phyloP scores from a whole-genome alignment of 257 asterid genomes.

The Solanum raphanifolium region DNA sequence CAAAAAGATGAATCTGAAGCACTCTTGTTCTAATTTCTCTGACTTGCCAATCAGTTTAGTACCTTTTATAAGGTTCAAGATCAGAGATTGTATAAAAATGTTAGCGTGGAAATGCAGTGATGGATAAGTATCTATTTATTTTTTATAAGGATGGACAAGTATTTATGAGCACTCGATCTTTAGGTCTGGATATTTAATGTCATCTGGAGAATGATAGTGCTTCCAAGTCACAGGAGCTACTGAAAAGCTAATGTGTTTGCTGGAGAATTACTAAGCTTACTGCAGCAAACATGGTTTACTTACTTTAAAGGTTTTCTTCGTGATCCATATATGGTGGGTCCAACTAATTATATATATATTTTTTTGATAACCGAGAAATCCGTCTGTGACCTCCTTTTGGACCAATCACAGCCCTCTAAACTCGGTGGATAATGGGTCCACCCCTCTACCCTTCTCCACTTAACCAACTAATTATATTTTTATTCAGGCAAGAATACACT shows the following conservation, averaged over 20 bases:
- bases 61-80: not conserved
- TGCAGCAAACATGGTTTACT: not conserved
- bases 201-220: not conserved
- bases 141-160: not conserved
- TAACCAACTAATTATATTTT: not conserved
- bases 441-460: too few relatives aligned
- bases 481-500: not conserved
- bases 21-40: not conserved
- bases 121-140: not conserved
- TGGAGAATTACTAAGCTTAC: not conserved
- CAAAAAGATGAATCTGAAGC: not conserved
- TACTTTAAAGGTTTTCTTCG: not conserved
- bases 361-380: too few relatives aligned
- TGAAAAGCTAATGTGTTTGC: not conserved
- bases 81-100: not conserved
- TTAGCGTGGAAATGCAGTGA: not conserved
- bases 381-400: too few relatives aligned
- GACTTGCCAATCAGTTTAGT: not conserved
- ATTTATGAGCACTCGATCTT: not conserved
- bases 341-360: not conserved
- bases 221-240: not conserved
- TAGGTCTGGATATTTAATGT: not conserved
- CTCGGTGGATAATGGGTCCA: too few relatives aligned
- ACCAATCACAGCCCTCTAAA: too few relatives aligned
- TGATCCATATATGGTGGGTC: not conserved